phyloP scores from a whole-genome alignment of 768 basidiomycete species.

The Rhizopogon rudus region DNA sequence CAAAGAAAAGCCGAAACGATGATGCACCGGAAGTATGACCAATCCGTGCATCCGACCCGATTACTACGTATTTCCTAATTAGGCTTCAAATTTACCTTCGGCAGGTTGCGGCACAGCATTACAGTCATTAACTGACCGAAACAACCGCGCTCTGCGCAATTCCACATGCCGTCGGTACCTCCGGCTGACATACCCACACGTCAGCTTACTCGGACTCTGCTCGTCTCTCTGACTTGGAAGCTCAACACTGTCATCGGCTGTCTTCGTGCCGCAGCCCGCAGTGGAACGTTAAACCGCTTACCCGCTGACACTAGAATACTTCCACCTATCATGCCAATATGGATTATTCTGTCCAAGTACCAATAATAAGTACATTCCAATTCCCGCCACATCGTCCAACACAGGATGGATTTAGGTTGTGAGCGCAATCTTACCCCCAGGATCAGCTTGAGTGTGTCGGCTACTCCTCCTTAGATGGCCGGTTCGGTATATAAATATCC shows the following conservation, averaged over 20 bases:
- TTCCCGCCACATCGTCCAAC: background rate
- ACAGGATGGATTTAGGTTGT: background rate
- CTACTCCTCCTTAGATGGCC: background rate
- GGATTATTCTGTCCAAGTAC: background rate
- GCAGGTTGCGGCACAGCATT: constrained; percentile 4
- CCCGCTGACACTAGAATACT: background rate
- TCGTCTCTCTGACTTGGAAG: too few relatives aligned
- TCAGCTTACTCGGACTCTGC: background rate
- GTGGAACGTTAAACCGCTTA: too few relatives aligned
- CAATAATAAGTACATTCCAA: background rate
- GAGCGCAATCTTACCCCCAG: background rate
- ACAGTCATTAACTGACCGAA: background rate
- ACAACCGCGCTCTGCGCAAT: background rate
- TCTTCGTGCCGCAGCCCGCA: too few relatives aligned
- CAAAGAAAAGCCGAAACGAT: background rate
- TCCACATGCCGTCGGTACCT: background rate
- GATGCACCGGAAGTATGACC: background rate
- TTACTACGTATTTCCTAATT: constrained; percentile 6
- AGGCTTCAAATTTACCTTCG: constrained; percentile 2
- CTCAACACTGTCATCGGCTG: too few relatives aligned
- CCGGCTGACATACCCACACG: background rate
- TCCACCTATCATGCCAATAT: background rate
- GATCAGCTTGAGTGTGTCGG: background rate
- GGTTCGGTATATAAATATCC: background rate
- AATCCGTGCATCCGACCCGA: background rate